phyloP scores from a whole-genome alignment of 805 yeast species.

The Sugiyamaella americana region DNA sequence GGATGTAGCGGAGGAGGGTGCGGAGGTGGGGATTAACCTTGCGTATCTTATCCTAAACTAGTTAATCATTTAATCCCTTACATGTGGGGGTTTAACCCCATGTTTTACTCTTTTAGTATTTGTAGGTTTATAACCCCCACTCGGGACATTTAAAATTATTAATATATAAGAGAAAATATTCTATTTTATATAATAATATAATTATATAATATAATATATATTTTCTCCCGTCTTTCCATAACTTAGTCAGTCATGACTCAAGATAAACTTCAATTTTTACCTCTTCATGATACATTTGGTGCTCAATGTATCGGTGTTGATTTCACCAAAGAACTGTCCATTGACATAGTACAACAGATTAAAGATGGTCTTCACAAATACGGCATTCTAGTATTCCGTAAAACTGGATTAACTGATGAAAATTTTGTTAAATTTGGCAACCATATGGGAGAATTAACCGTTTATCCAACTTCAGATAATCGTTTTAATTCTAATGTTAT shows the following conservation, averaged over 20 bases:
- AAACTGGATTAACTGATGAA: slow-evolving; percentile 6
- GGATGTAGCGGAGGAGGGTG: too few relatives aligned
- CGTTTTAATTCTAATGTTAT: slow-evolving; percentile 6
- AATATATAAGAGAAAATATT: too few relatives aligned
- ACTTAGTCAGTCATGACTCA: slow-evolving; percentile 5
- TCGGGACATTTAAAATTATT: too few relatives aligned
- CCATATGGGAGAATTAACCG: slow-evolving; percentile 5
- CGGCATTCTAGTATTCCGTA: slow-evolving; percentile 5
- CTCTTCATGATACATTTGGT: slow-evolving; percentile 11
- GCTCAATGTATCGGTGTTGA: slow-evolving; percentile 11
- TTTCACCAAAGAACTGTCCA: slow-evolving; percentile 6
- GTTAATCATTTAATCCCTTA: too few relatives aligned
- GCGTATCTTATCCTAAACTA: too few relatives aligned
- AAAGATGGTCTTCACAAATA: slow-evolving; percentile 11
- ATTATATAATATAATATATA: too few relatives aligned
- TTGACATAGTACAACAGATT: slow-evolving; percentile 3
- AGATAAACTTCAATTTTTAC: slow-evolving; percentile 6
- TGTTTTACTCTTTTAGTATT: too few relatives aligned
- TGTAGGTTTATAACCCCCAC: too few relatives aligned
- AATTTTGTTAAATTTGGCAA: slow-evolving; percentile 7
- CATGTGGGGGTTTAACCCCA: too few relatives aligned
- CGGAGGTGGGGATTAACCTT: too few relatives aligned
- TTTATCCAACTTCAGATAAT: slow-evolving; percentile 2
- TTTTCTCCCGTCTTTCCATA: too few relatives aligned
- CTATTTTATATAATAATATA: too few relatives aligned